Base-by-base conservation (phyloP, 2,329 filamentous ascomycete species). In the Atkinsonella hypoxylon region DNA sequence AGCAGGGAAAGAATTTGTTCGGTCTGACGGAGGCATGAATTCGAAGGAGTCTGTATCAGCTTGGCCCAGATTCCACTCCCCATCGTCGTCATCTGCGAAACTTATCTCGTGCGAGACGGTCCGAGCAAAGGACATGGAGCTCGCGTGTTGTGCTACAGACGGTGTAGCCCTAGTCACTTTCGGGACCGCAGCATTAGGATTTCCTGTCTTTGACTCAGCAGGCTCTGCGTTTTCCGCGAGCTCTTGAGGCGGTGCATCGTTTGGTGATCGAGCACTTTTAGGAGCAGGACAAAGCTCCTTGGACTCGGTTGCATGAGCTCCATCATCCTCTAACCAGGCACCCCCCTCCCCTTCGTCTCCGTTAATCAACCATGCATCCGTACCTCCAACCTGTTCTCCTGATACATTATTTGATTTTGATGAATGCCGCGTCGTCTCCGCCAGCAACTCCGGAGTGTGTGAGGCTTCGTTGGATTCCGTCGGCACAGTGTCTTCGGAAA, bases 41-140 rank as follows among this genome's bases (percentile, higher is more conserved):
- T 75, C 76, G 64, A 81, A 82, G 2, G 75, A 75, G 51, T 83
- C 78, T 1, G 74, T 74, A 48, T 77, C 71, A 31, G 71, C 69
- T 50, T 72, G 72, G 12, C 73, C 67, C 1, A 79, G 58, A 47
- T 66, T 75, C 75, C 76, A 82, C 54, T 82, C 79, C n/a, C 66
- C 61, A 20, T 81, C 78, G 18, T 82, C 79, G 20, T 81, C 79
- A 42, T 74, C 73, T 51, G 71, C 72, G 66, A 78, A 82, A 61
- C 70, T 81, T 22, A 82, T 67, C 49, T 82, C 79, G 51, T 82
- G 75, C 11, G 80, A 77, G 12, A 82, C 79, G 2, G 81, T 84
- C 36, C 81, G 75, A 11, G 79, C 72, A 64, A 84, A 84, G 0
- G 81, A 84, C 61, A 76, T 73, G 45, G 74, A 79, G 62, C 79